Base-by-base conservation (phyloP, 345 rosid genomes). In the Triadica sebifera region DNA sequence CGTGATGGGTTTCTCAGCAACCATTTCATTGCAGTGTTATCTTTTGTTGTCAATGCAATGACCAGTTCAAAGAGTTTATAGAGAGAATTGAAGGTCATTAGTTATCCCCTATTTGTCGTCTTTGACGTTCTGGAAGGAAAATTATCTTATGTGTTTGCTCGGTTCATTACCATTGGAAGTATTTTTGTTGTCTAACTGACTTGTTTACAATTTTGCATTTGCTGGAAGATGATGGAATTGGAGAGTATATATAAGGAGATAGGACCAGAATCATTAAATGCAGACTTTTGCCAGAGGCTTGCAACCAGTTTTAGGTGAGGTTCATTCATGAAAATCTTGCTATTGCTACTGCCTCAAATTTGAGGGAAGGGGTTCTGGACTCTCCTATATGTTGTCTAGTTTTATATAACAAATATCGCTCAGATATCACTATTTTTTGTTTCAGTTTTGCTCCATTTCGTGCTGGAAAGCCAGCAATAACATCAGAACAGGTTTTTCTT, bases 401-500 rank as follows among this genome's bases (percentile, higher is more conserved):
- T 61, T 67, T 29, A 12, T n/a, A 7, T 50, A 38, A 10, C 9
- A n/a, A 8, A 3, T 58, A 72, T 68, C 34, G 46, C 7, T 46
- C 24, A 73, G 43, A 65, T 58, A 12, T 74, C 77, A 56, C n/a
- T n/a, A 67, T 78, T 12, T 64, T n/a, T 74, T 77, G 79, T 79
- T 69, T 52, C 85, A 91, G 95, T 75, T 83, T 84, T 71, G 75
- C 92, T 19, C 68, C 82, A 67, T 84, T 71, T 70, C 83, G 88
- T 53, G 76, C 72, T 41, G 92, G 87, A 58, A 93, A 86, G 81
- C 77, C 91, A 15, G 69, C 89, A 47, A 71, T 91, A 65, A 81
- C 93, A n/a, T 89, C 91, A 87, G 69, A 81, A 56, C 93, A 91
- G 90, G 93, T 93, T 67, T 57, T 76, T 77, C 47, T 78, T 75